Conservation (phyloP, 805 yeast genomes). For the Priceomyces medius region DNA sequence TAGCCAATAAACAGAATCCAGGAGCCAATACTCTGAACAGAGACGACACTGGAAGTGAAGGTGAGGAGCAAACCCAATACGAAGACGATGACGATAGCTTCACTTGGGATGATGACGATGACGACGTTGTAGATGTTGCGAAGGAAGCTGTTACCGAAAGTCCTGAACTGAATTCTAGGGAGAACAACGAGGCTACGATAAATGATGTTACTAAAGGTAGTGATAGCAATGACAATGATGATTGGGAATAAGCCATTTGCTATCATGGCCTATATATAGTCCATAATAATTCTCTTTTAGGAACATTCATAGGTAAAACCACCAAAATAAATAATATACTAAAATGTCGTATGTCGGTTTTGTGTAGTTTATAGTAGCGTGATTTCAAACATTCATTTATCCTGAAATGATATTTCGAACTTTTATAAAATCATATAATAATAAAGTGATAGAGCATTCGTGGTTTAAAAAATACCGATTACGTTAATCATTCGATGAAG, state of each 20-base stretch:
- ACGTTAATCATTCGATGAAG: background rate
- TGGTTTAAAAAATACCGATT: background rate
- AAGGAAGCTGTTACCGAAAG: conserved; percentile 22
- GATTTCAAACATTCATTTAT: background rate
- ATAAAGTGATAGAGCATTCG: background rate
- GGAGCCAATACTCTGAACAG: background rate
- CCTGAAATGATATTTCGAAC: too few relatives aligned
- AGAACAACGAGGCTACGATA: too few relatives aligned
- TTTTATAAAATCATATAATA: background rate
- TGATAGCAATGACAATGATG: conserved; percentile 46
- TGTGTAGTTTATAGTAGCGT: background rate
- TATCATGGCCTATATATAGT: background rate
- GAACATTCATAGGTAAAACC: too few relatives aligned
- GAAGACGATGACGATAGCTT: conserved; percentile 48
- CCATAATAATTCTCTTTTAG: background rate
- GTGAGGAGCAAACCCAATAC: conserved; percentile 24
- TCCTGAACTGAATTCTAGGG: background rate
- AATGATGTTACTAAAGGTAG: conserved; percentile 5
- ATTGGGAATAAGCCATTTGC: conserved; percentile 49
- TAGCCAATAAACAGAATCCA: conserved; percentile 31
- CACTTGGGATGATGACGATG: conserved; percentile 50
- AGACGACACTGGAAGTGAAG: conserved; percentile 1
- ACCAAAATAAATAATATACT: background rate
- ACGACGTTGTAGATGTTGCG: conserved; percentile 27
- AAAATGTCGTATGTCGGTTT: conserved; percentile 4